Conservation (phyloP, 2,329 filamentous ascomycete genomes). For the Colletotrichum scovillei region DNA sequence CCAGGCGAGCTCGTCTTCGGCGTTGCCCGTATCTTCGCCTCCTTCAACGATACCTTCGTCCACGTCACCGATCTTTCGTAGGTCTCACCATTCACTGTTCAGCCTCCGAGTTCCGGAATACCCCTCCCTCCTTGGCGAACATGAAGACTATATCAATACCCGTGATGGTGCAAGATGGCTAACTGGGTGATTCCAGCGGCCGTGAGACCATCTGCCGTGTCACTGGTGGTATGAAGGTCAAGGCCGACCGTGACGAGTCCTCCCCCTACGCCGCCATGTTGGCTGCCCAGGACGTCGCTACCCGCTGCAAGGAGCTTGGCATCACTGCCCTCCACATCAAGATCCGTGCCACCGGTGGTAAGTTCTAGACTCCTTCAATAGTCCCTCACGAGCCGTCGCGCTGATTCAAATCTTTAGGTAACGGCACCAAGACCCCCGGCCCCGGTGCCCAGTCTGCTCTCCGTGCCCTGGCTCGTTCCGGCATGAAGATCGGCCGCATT, state of each 20-base stretch:
- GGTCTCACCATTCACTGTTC: slow-evolving; percentile 49
- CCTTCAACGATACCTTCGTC: slow-evolving; percentile 94
- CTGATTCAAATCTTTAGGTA: slow-evolving; percentile 65
- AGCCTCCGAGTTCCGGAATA: not conserved
- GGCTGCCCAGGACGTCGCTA: slow-evolving; percentile 97
- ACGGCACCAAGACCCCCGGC: slow-evolving; percentile 99
- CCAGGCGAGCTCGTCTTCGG: slow-evolving; percentile 96
- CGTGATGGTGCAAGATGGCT: slow-evolving; percentile 57
- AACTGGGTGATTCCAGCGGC: slow-evolving; percentile 84
- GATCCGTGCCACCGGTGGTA: slow-evolving; percentile 99
- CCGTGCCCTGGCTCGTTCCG: slow-evolving; percentile 97
- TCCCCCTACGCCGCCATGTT: slow-evolving; percentile 99
- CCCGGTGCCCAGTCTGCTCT: slow-evolving; percentile 99
- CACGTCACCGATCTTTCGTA: slow-evolving; percentile 99
- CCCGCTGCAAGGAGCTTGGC: slow-evolving; percentile 79
- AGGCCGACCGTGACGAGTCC: slow-evolving; percentile 99
- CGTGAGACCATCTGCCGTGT: slow-evolving; percentile 99
- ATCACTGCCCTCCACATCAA: slow-evolving; percentile 99
- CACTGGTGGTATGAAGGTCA: slow-evolving; percentile 99
- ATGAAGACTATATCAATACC: not conserved
- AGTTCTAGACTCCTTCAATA: slow-evolving; percentile 43
- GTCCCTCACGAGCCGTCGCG: not conserved
- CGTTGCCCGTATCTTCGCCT: slow-evolving; percentile 97
- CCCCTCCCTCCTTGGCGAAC: not conserved
- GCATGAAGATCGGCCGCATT: slow-evolving; percentile 99